A percentile compares a stretch with the other conserved stretches of the same genome.
phyloP scores from a whole-genome alignment of 75 land plant species.

The Pinus taeda region DNA sequence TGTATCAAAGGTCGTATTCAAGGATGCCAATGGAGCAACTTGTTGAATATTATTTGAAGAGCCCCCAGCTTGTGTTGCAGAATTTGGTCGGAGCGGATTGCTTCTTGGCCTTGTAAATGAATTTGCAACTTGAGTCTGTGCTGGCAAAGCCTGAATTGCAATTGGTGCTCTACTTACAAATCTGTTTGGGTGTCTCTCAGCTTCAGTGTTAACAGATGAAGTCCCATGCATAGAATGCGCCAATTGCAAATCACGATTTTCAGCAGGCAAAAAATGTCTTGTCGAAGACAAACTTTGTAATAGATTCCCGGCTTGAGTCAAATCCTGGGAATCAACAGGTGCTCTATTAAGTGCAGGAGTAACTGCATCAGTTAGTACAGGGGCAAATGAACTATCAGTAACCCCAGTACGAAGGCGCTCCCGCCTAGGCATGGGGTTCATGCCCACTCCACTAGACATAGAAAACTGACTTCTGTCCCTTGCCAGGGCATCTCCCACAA shows the following conservation, averaged over 20 bases:
- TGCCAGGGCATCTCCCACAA: constrained; percentile 14
- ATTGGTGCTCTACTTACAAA: constrained; percentile 37
- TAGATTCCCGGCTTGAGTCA: constrained; percentile 9
- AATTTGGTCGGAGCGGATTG: neutral
- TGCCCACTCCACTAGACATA: neutral
- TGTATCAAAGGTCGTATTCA: constrained; percentile 1
- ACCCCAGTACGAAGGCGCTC: constrained; percentile 12
- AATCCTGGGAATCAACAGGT: constrained; percentile 8
- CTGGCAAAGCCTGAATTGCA: constrained; percentile 73
- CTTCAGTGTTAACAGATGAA: constrained; percentile 22
- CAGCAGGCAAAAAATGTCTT: neutral
- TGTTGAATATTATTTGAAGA: constrained; percentile 4
- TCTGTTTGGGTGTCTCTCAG: constrained; percentile 24
- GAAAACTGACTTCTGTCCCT: constrained; percentile 6
- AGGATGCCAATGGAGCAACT: constrained; percentile 3
- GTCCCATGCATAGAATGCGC: constrained; percentile 17
- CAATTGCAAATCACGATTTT: constrained; percentile 14
- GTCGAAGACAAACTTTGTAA: constrained; percentile 11
- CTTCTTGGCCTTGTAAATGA: constrained; percentile 7
- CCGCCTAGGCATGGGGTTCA: constrained; percentile 4
- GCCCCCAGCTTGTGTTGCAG: neutral
- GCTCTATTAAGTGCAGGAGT: constrained; percentile 19
- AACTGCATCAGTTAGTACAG: constrained; percentile 30
- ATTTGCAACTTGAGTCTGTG: constrained; percentile 20
- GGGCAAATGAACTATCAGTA: constrained; percentile 10